These are phyloP conservation scores for Suillus bovinus DNA, from an alignment of 768 basidiomycete species.

Conservation along the genomic window DNA sequence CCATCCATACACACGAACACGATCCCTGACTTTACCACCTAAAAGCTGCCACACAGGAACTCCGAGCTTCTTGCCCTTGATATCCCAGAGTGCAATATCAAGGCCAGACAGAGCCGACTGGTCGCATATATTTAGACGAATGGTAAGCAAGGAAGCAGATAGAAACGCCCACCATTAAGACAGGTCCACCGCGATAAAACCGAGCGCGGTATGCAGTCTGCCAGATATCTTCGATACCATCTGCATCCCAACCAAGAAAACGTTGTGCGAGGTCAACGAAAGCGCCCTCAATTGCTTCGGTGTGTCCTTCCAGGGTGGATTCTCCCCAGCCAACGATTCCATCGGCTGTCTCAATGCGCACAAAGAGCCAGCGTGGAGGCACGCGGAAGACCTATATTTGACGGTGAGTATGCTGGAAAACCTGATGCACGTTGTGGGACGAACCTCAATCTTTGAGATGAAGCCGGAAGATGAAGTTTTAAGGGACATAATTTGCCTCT, in stretches of 20 bases:
- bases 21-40: conserved; percentile 67
- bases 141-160: not conserved
- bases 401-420: not conserved
- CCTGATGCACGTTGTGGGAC: conserved; percentile 1
- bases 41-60: conserved; percentile 66
- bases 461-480: conserved; percentile 18
- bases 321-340: conserved; percentile 76
- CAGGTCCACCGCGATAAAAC: conserved; percentile 73
- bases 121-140: not conserved
- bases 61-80: conserved; percentile 76
- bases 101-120: conserved; percentile 58
- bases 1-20: conserved; percentile 60
- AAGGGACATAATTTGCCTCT: conserved; percentile 15
- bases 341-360: conserved; percentile 63
- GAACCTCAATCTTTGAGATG: conserved; percentile 32
- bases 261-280: conserved; percentile 57
- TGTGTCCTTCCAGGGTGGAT: conserved; percentile 69
- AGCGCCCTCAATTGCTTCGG: conserved; percentile 73
- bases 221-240: conserved; percentile 74
- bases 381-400: conserved; percentile 55
- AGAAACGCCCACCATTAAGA: conserved; percentile 53
- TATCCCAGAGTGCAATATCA: conserved; percentile 76
- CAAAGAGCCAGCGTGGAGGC: conserved; percentile 74
- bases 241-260: conserved; percentile 60
- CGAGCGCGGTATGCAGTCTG: conserved; percentile 64